A percentile compares a stretch with the other conserved stretches of the same genome.
phyloP scores from a whole-genome alignment of 2,329 filamentous ascomycete species.

The Apiospora koreana region DNA sequence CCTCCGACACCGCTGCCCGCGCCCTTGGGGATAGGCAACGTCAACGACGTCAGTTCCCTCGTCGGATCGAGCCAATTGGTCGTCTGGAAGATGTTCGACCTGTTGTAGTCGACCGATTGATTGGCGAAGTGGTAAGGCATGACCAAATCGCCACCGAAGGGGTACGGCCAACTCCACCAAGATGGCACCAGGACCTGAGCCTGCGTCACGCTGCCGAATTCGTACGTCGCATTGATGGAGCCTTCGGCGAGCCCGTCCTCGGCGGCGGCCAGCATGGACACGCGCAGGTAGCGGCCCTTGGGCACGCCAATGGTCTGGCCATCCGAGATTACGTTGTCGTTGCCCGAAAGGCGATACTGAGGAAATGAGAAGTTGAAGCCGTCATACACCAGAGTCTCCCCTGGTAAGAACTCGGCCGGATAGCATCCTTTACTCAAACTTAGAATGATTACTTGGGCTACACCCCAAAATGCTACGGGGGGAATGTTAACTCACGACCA shows the following conservation, averaged over 20 bases:
- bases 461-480: background rate
- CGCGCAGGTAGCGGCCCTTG: conserved; percentile 18
- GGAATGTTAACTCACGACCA: conserved; percentile 6
- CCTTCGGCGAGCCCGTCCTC: conserved; percentile 21
- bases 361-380: conserved; percentile 20
- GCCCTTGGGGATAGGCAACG: conserved; percentile 16
- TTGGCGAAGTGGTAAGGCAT: conserved; percentile 23
- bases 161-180: conserved; percentile 21
- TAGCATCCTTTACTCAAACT: conserved; percentile 8
- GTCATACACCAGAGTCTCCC: conserved; percentile 18
- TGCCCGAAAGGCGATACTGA: conserved; percentile 15
- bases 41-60: conserved; percentile 18
- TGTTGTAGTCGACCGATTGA: conserved; percentile 19
- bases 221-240: conserved; percentile 20
- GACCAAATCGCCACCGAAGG: conserved; percentile 21
- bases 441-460: background rate
- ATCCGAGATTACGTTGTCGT: conserved; percentile 22
- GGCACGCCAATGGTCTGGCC: conserved; percentile 19
- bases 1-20: conserved; percentile 14
- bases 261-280: conserved; percentile 22
- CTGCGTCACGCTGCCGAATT: conserved; percentile 15
- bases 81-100: conserved; percentile 21
- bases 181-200: conserved; percentile 18
- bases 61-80: conserved; percentile 20
- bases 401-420: conserved; percentile 20